A percentile compares a stretch with the other conserved stretches of the same genome.
Conservation (phyloP, 2,329 filamentous ascomycete species). For the Diplocarpon mali region DNA sequence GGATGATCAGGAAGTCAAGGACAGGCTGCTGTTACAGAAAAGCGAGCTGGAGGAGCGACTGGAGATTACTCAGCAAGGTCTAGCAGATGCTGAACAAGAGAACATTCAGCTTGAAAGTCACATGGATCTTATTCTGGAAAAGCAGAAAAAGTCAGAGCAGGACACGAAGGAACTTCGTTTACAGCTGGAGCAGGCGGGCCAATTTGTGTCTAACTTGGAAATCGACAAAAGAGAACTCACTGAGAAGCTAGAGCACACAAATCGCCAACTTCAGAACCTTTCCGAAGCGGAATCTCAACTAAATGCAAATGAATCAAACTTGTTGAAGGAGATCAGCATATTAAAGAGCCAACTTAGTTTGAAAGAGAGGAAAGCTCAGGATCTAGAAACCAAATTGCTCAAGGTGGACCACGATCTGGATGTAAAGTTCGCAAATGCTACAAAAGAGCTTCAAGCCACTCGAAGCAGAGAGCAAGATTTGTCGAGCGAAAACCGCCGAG, state of each 20-base stretch:
- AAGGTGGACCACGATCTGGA: slow-evolving; percentile 84
- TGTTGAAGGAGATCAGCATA: slow-evolving; percentile 81
- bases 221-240: slow-evolving; percentile 71
- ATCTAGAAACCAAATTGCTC: slow-evolving; percentile 74
- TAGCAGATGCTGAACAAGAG: slow-evolving; percentile 84
- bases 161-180: slow-evolving; percentile 68
- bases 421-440: slow-evolving; percentile 65
- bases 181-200: slow-evolving; percentile 84
- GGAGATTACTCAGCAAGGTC: slow-evolving; percentile 80
- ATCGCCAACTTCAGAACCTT: slow-evolving; percentile 59
- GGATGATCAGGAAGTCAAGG: slow-evolving; percentile 99
- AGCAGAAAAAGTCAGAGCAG: slow-evolving; percentile 80
- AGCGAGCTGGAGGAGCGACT: slow-evolving; percentile 88
- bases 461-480: slow-evolving; percentile 69
- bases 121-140: slow-evolving; percentile 75
- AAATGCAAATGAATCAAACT: slow-evolving; percentile 61
- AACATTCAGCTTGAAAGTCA: slow-evolving; percentile 92
- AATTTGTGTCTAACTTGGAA: slow-evolving; percentile 77
- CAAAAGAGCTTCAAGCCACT: slow-evolving; percentile 67
- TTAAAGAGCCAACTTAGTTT: slow-evolving; percentile 79
- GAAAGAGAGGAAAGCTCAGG: slow-evolving; percentile 81
- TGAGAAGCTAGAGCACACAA: slow-evolving; percentile 55
- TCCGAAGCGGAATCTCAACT: slow-evolving; percentile 61
- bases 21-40: slow-evolving; percentile 85
- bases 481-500: slow-evolving; percentile 65